Evolutionary conservation across 2,329 filamentous ascomycete species (phyloP).

Genomic region (Phaeophleospora eucalypticola): DNA sequence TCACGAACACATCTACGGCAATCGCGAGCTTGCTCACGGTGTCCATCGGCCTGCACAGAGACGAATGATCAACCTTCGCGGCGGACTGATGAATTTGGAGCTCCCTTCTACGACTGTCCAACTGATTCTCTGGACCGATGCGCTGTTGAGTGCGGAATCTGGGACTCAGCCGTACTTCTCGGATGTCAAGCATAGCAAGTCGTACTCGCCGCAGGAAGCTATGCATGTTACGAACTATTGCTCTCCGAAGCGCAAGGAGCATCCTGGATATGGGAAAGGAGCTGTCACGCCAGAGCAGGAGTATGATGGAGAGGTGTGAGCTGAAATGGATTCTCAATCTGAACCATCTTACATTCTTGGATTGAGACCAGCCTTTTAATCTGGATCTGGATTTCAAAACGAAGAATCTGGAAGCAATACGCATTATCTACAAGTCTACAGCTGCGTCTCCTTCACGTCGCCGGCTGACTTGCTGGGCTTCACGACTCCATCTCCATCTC

Average conservation of each 20-base stretch:
- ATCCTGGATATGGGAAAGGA: constrained; percentile 16
- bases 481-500: constrained; percentile 4
- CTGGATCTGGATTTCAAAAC: too few species aligned
- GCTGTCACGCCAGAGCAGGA: not conserved
- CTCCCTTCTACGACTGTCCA: constrained; percentile 15
- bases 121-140: constrained; percentile 19
- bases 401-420: too few species aligned
- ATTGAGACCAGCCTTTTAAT: too few species aligned
- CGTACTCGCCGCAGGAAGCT: constrained; percentile 17
- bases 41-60: constrained; percentile 21
- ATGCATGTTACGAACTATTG: constrained; percentile 17
- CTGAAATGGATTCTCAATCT: too few species aligned
- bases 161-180: constrained; percentile 12
- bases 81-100: constrained; percentile 14
- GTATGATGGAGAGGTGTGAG: too few species aligned
- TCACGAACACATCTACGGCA: constrained; percentile 25
- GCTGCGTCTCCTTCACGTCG: constrained; percentile 10
- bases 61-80: constrained; percentile 18
- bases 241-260: constrained; percentile 13
- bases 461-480: constrained; percentile 9
- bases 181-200: constrained; percentile 10
- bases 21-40: constrained; percentile 15
- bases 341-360: too few species aligned
- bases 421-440: not conserved
- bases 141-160: constrained; percentile 16